Evolutionary conservation across 2,329 filamentous ascomycete species (phyloP), one percentile per base, ranked within the genome.

Genomic region (Penicillium sp.): DNA sequence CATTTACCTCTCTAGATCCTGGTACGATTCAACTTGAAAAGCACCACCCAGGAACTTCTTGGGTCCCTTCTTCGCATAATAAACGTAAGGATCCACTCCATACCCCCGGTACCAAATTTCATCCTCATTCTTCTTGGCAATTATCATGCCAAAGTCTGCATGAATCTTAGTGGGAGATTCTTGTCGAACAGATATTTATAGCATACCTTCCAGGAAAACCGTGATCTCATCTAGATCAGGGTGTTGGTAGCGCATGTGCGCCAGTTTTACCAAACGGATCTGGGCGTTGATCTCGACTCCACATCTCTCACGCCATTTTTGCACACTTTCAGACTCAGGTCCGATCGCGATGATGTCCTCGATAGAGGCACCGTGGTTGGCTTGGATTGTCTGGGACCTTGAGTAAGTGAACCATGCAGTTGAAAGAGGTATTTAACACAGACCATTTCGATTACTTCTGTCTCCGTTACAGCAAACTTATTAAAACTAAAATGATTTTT

Each of bases 161-260:
- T 11, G 1, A 5, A 40, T 12, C 3, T 37, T 8, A 37, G n/a
- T 37, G n/a, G 33, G 33, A 3, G 3, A 18, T 8, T 18, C 1
- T 4, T 9, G 1, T 37, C 7, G 0, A 9, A 4, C 2, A 4
- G 14, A 37, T 3, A 5, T 11, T 11, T 23, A 43, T 15, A 14
- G 23, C 29, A 41, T 33, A 63, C 63, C 61, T 27, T 60, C 42
- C 1, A 64, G 53, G 20, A 66, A 66, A 1, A 31, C 49, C 6
- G 77, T 80, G 43, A 82, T 81, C 53, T 74, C 67, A 22, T 74
- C 69, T 4, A 83, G 67, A 54, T 82, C 75, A 0, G 79, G 77
- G 58, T 83, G 81, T 54, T 82, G 80, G 60, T 83, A 83, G 1
- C 80, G 75, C 80, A 82, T 82, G 59, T 83, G 81, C 4, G 73